These are phyloP conservation scores for Aspergillus bertholletiae DNA, from an alignment of 495 filamentous ascomycete genomes.

Conservation along the genomic window DNA sequence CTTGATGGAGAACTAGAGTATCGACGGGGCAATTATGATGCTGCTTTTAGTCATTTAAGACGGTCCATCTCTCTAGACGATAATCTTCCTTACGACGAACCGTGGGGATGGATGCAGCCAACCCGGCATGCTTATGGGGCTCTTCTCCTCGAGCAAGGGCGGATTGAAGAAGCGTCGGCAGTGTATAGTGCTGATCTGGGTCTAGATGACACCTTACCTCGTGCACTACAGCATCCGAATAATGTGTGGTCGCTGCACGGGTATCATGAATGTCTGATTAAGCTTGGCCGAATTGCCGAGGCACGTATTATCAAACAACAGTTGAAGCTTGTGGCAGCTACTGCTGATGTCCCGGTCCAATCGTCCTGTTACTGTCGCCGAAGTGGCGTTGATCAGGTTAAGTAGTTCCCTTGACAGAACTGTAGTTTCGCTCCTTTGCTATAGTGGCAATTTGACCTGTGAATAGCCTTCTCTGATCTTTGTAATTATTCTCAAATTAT, in stretches of 20 bases:
- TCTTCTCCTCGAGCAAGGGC: conserved; percentile 56
- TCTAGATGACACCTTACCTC: conserved; percentile 47
- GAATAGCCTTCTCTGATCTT: too few species aligned
- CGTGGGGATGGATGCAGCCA: conserved; percentile 67
- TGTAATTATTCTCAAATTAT: too few species aligned
- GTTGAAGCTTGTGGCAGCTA: conserved; percentile 46
- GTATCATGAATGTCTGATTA: conserved; percentile 55
- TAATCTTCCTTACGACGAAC: conserved; percentile 57
- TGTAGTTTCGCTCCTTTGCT: too few species aligned
- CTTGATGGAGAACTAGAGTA: conserved; percentile 68
- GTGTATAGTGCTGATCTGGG: conserved; percentile 60
- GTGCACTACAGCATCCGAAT: conserved; percentile 56
- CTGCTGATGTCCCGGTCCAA: conserved; percentile 54
- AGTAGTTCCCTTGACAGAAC: too few species aligned
- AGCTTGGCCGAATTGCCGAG: conserved; percentile 44
- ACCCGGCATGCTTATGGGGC: conserved; percentile 62
- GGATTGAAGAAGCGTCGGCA: conserved; percentile 46
- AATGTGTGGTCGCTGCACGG: conserved; percentile 67
- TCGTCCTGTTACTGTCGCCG: conserved; percentile 58
- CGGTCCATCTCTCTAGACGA: conserved; percentile 51
- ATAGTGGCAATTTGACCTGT: too few species aligned
- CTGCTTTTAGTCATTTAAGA: conserved; percentile 52
- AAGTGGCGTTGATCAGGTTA: too few species aligned
- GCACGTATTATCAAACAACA: conserved; percentile 46
- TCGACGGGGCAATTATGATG: conserved; percentile 50